A percentile compares a stretch with the other conserved stretches of the same genome.
Conservation (phyloP, 148 eudicot species). For the Talinum fruticosum region DNA sequence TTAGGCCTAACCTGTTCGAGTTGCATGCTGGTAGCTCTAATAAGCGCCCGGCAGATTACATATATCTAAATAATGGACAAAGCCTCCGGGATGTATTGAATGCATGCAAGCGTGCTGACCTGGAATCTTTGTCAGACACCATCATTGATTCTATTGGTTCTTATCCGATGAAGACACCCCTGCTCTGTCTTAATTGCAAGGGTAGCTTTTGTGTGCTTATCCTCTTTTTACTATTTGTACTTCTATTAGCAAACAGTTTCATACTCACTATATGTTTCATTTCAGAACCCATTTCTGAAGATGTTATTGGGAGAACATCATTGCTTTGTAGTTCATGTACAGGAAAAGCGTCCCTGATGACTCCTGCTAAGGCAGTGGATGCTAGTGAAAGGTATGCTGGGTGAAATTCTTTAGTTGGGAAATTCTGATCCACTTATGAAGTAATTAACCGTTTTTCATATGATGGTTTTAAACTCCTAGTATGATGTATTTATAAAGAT, state of each 20-base stretch:
- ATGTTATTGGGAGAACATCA: constrained; percentile 32
- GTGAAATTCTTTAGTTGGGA: constrained; percentile 7
- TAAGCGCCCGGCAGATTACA: constrained; percentile 82
- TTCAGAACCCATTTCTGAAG: constrained; percentile 46
- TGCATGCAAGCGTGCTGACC: constrained; percentile 47
- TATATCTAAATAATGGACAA: constrained; percentile 68
- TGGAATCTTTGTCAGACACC: constrained; percentile 33
- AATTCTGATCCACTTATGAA: background rate
- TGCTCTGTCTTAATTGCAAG: constrained; percentile 52
- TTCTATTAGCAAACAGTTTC: background rate
- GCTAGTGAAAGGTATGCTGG: constrained; percentile 42
- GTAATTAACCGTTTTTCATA: background rate
- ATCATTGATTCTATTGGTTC: constrained; percentile 41
- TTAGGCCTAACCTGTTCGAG: constrained; percentile 64
- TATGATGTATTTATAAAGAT: background rate
- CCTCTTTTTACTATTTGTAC: background rate
- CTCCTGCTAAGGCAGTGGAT: constrained; percentile 30
- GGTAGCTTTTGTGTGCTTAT: constrained; percentile 34
- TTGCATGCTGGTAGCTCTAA: constrained; percentile 76
- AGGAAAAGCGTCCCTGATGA: constrained; percentile 29
- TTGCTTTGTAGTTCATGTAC: constrained; percentile 50
- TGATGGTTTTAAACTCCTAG: background rate
- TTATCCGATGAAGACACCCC: constrained; percentile 22
- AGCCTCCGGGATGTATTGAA: constrained; percentile 60
- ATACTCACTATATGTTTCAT: background rate